phyloP scores from a whole-genome alignment of 2,329 filamentous ascomycete genomes.

The Talaromyces funiculosus region DNA sequence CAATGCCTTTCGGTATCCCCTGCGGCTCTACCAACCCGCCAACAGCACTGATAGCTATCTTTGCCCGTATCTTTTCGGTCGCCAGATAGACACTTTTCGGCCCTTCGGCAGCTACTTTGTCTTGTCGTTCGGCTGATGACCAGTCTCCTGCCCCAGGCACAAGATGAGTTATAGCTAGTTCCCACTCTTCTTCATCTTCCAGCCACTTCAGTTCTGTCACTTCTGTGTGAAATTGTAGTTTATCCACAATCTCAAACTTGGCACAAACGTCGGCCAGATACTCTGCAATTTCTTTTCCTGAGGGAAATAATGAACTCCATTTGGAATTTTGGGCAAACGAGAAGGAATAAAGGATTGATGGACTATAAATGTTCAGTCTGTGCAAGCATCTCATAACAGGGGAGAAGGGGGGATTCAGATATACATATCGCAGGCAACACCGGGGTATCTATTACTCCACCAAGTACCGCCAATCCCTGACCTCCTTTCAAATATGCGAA shows the following conservation, averaged over 20 bases:
- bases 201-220: slow-evolving; percentile 50
- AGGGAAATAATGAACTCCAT: slow-evolving; percentile 48
- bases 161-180: slow-evolving; percentile 48
- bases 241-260: slow-evolving; percentile 49
- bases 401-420: too few species aligned
- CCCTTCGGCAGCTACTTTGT: slow-evolving; percentile 42
- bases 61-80: slow-evolving; percentile 49
- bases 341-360: slow-evolving; percentile 52
- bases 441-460: slow-evolving; percentile 59
- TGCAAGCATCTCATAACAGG: too few species aligned
- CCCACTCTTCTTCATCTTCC: slow-evolving; percentile 51
- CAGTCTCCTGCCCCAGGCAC: slow-evolving; percentile 51
- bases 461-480: slow-evolving; percentile 58
- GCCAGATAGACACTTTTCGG: slow-evolving; percentile 44
- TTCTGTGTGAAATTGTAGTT: slow-evolving; percentile 55
- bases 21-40: slow-evolving; percentile 54
- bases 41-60: slow-evolving; percentile 51
- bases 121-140: slow-evolving; percentile 42
- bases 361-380: slow-evolving; percentile 33
- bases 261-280: slow-evolving; percentile 52
- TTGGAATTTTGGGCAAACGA: slow-evolving; percentile 50
- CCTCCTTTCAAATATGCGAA: slow-evolving; percentile 57
- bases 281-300: slow-evolving; percentile 46
- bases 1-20: slow-evolving; percentile 45
- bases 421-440: slow-evolving; percentile 52